phyloP scores from a whole-genome alignment of 495 filamentous ascomycete genomes.

The Podospora pseudocomata region DNA sequence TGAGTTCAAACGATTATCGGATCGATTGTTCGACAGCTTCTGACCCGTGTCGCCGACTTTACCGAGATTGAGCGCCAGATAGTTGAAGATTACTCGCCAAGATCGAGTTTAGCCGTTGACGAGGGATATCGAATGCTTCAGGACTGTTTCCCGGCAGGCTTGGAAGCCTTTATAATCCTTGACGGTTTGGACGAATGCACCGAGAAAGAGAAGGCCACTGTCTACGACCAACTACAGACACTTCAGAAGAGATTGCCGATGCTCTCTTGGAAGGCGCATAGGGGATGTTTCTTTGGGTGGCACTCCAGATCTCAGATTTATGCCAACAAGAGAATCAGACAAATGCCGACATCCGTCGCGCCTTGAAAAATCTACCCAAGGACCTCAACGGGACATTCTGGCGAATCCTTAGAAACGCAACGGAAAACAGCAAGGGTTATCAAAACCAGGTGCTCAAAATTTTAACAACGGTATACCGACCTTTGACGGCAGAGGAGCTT shows the following conservation, averaged over 20 bases:
- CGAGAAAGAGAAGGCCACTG: conserved; percentile 19
- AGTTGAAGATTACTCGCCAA: conserved; percentile 18
- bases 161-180: conserved; percentile 34
- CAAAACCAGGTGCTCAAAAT: conserved; percentile 34
- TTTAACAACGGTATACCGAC: conserved; percentile 33
- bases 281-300: conserved; percentile 7
- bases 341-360: conserved; percentile 39
- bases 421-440: conserved; percentile 18
- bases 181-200: conserved; percentile 42
- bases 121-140: conserved; percentile 22
- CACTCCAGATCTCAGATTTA: conserved; percentile 38
- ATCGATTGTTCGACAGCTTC: conserved; percentile 39
- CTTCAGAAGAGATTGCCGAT: conserved; percentile 33
- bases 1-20: conserved; percentile 40
- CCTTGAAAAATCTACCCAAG: conserved; percentile 40
- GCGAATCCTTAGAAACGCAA: conserved; percentile 36
- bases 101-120: background rate
- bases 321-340: conserved; percentile 34
- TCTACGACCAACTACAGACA: conserved; percentile 26
- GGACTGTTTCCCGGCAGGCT: conserved; percentile 15
- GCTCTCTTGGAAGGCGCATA: conserved; percentile 10
- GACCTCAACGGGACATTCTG: conserved; percentile 40
- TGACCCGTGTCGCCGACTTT: conserved; percentile 25
- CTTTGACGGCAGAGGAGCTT: conserved; percentile 41
- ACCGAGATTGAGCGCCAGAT: conserved; percentile 12